These are phyloP conservation scores for Laetiporus sulphureus DNA, from an alignment of 1,284 basidiomycete species.

Conservation along the genomic window DNA sequence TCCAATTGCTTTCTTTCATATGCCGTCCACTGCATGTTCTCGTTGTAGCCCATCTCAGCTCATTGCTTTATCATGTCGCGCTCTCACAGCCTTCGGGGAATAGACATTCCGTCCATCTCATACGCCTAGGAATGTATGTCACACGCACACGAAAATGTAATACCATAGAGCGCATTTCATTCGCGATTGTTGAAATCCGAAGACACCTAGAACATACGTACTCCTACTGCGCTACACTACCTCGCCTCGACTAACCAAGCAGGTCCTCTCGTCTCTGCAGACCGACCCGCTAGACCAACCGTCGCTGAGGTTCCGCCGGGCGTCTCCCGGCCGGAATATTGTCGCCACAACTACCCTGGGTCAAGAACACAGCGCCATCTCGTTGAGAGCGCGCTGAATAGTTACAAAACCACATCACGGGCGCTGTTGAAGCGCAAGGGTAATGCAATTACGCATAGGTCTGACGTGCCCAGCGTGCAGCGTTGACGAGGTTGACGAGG, in stretches of 20 bases:
- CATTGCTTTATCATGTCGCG: background rate
- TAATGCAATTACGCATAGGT: slow-evolving; percentile 59
- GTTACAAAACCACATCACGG: slow-evolving; percentile 37
- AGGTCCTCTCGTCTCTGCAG: slow-evolving; percentile 8
- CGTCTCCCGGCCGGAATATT: slow-evolving; percentile 11
- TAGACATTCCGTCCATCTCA: no score
- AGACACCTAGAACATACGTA: slow-evolving; percentile 11
- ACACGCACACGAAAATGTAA: slow-evolving; percentile 9
- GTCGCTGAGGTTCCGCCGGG: slow-evolving; percentile 1
- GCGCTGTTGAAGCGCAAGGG: slow-evolving; percentile 88
- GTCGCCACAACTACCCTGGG: slow-evolving; percentile 30
- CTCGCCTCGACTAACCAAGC: slow-evolving; percentile 5
- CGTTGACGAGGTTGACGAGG: slow-evolving; percentile 84
- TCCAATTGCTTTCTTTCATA: no score
- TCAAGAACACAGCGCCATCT: slow-evolving; percentile 24
- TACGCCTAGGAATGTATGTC: no score
- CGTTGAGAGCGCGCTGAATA: slow-evolving; percentile 33
- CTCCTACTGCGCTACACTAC: slow-evolving; percentile 11
- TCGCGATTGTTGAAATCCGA: slow-evolving; percentile 32
- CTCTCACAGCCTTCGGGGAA: background rate
- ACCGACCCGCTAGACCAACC: slow-evolving; percentile 8
- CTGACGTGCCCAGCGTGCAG: slow-evolving; percentile 85
- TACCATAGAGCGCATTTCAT: slow-evolving; percentile 21
- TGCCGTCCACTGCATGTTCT: background rate
- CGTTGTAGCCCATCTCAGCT: no score